Conservation (phyloP, 345 rosid genomes). For the Hirschfeldia incana region DNA sequence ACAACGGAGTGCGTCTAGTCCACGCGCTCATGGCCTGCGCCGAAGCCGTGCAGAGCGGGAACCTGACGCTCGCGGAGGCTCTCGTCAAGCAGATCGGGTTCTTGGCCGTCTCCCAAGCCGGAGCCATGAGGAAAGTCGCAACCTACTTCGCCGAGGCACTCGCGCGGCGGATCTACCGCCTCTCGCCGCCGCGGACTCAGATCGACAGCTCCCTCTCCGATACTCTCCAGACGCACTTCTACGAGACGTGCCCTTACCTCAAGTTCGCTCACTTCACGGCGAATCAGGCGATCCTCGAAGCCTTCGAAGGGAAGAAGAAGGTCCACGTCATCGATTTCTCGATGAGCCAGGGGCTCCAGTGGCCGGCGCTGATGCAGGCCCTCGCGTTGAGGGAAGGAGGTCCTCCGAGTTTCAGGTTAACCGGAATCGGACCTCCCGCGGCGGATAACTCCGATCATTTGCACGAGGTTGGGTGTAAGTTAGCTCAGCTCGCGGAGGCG, state of each 20-base stretch:
- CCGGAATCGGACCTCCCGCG: slow-evolving; percentile 81
- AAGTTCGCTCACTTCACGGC: slow-evolving; percentile 92
- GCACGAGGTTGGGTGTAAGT: slow-evolving; percentile 81
- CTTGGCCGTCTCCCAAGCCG: slow-evolving; percentile 65
- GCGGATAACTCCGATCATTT: slow-evolving; percentile 59
- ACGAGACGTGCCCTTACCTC: slow-evolving; percentile 89
- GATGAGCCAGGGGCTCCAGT: background rate
- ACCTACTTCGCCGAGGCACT: slow-evolving; percentile 81
- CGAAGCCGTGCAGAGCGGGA: slow-evolving; percentile 64
- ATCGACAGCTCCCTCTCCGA: slow-evolving; percentile 55
- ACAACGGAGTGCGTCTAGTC: slow-evolving; percentile 73
- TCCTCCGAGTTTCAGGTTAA: slow-evolving; percentile 70
- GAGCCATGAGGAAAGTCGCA: slow-evolving; percentile 88
- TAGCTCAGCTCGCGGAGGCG: slow-evolving; percentile 76
- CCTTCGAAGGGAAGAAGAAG: background rate
- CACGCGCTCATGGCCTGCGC: slow-evolving; percentile 84
- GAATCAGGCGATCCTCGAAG: background rate
- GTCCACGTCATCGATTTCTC: slow-evolving; percentile 3
- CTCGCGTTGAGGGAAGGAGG: slow-evolving; percentile 68
- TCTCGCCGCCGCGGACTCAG: slow-evolving; percentile 55
- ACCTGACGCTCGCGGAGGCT: slow-evolving; percentile 59
- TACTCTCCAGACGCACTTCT: slow-evolving; percentile 77
- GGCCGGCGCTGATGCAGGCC: slow-evolving; percentile 82
- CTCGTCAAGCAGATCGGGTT: slow-evolving; percentile 64
- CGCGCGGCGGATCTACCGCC: slow-evolving; percentile 68